A percentile compares a stretch with the other conserved stretches of the same genome.
Evolutionary conservation across 495 filamentous ascomycete genomes (phyloP).

Genomic region (Penicillium cataractarum): DNA sequence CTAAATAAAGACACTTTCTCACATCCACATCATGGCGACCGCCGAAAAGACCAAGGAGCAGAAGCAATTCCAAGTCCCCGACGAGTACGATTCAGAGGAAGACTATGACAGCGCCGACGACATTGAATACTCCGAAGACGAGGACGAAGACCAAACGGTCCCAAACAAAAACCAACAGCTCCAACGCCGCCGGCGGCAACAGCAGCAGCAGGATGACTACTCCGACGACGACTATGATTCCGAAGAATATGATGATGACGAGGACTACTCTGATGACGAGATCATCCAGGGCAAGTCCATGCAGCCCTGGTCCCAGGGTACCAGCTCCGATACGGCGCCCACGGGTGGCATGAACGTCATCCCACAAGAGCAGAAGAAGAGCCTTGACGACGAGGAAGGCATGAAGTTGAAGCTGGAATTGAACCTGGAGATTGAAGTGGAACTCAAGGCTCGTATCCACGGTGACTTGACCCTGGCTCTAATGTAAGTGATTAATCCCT

Average conservation of each 20-base stretch:
- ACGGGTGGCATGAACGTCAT: conserved; percentile 39
- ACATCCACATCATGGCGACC: conserved; percentile 39
- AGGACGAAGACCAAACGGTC: conserved; percentile 30
- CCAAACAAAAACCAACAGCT: conserved; percentile 37
- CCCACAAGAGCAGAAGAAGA: conserved; percentile 31
- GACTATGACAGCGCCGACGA: conserved; percentile 44
- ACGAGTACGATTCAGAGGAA: conserved; percentile 45
- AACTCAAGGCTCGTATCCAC: conserved; percentile 87
- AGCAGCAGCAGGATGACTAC: conserved; percentile 37
- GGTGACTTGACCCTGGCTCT: conserved; percentile 84
- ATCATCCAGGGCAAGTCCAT: conserved; percentile 36
- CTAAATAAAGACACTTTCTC: not conserved
- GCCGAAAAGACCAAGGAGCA: conserved; percentile 43
- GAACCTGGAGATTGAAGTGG: conserved; percentile 85
- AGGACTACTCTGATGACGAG: conserved; percentile 36
- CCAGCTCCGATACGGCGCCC: conserved; percentile 16
- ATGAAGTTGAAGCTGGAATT: conserved; percentile 79
- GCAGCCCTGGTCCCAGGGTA: conserved; percentile 41
- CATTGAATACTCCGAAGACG: conserved; percentile 31
- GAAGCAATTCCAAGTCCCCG: conserved; percentile 36
- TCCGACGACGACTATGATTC: conserved; percentile 55
- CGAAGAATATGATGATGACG: conserved; percentile 50
- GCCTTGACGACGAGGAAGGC: conserved; percentile 47
- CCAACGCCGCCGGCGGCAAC: conserved; percentile 22
- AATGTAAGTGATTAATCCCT: conserved; percentile 63